Base-by-base conservation (phyloP, 2,329 filamentous ascomycete genomes). In the Juglanconis sp. region DNA sequence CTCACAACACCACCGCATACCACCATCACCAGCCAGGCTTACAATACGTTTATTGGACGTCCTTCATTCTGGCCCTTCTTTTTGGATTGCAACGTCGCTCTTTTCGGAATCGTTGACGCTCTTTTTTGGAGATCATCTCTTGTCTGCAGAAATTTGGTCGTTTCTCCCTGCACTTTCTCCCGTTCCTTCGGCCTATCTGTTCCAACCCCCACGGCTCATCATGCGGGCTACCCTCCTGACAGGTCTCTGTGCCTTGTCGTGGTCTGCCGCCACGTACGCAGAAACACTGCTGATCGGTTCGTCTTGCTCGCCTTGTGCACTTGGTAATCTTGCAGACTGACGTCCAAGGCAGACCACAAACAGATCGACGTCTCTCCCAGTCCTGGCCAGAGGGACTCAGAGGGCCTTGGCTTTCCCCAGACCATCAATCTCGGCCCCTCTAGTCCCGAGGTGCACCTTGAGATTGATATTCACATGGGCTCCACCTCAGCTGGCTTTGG, bases 21-120 rank as follows among this genome's bases (percentile, higher is more conserved):
- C 56, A 54, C 55, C 61, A 60, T 51, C 53, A 46, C 52, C 57
- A 50, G 53, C 58, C 59, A 48, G 11, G 24, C 17, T 48, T 60
- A 64, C 56, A 57, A 62, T 52, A 57, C 62, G 62, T 64, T 66
- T 66, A 65, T 62, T 62, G 61, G 59, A 62, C 61, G 62, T 60
- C 62, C 56, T 60, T 60, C 59, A 49, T 59, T 64, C 56, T 54
- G 42, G 54, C 51, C 40, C 49, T 62, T 64, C 49, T 62, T 64
- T 61, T 65, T 64, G 63, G 51, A 64, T 62, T 54, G 64, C 62
- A 57, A 6, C 13, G 51, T 24, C 54, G 57, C 32, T 42, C 38
- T 48, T 40, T 51, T 62, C 53, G 42, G 11, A 53, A n/a, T 38
- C 13, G 24, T 38, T 31, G 53, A 59, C 54, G 51, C 56, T 60